Evolutionary conservation across 2,329 filamentous ascomycete species (phyloP), one percentile per base, ranked within the genome.

Genomic region (Colletotrichum siamense): DNA sequence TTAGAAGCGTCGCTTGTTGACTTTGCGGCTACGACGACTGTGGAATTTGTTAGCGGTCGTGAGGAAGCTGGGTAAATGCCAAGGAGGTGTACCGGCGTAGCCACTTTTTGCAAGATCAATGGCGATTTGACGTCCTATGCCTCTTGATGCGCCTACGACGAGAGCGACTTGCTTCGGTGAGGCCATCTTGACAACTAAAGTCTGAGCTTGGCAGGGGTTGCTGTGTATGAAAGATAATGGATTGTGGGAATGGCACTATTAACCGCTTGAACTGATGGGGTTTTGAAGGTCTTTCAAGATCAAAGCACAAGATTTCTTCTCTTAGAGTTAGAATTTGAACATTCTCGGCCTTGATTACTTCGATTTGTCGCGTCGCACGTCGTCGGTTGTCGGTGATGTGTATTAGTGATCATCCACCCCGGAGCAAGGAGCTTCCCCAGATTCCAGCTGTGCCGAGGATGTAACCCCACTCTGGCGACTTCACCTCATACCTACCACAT

Each of bases 61-160:
- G 16, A 57, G 49, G 6, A 13, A 6, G 24, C 22, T 7, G 16
- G 5, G 8, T 76, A 32, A 34, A 49, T 44, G 30, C n/a, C 10
- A 28, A 24, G 12, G 12, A 5, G 7, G 77, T 81, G 63, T 85
- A 95, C 95, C 94, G 70, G 89, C 87, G 82, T 96, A 96, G 49
- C 92, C 93, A 78, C 92, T 89, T 79, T 87, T 91, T 9, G 95
- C 94, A 5, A 98, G 88, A 81, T 95, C 94, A 80, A 98, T 90
- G 72, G 95, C 95, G 52, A 97, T 88, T 83, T 97, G 95, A 55
- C 95, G 89, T 62, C 95, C 95, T 78, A 98, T 96, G 49, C 95
- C 95, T 77, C 95, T 88, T 0, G 94, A 96, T 3, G 94, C 94
- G 52, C 95, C 95, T 24, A 96, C 89, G 6, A 96, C 87, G 24